Conservation (phyloP, 2,329 filamentous ascomycete species). For the Pestalotiopsis fici region DNA sequence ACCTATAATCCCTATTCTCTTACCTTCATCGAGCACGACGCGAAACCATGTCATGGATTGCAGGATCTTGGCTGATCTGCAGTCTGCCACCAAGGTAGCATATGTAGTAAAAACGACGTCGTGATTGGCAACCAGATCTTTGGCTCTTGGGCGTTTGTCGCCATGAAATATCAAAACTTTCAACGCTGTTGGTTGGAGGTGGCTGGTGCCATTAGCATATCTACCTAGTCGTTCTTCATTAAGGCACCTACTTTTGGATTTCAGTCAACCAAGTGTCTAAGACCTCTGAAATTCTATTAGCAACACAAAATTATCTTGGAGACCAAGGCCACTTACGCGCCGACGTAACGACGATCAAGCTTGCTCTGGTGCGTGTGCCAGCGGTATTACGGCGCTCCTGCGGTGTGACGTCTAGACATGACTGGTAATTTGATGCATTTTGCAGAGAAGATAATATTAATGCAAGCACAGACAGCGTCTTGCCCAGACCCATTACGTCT, state of each 20-base stretch:
- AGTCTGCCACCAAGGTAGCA: neutral
- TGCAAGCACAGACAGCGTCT: neutral
- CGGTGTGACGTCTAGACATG: neutral
- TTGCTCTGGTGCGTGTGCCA: neutral
- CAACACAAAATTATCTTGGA: neutral
- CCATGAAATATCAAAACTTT: neutral
- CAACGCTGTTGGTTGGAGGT: neutral
- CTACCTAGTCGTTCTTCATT: neutral
- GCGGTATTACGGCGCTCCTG: too few relatives aligned
- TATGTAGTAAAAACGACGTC: neutral
- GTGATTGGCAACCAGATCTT: neutral
- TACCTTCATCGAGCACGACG: neutral
- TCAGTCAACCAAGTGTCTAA: neutral
- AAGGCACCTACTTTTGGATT: neutral
- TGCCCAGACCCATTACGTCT: neutral
- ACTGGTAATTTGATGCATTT: neutral
- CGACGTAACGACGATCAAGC: neutral
- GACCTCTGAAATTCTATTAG: neutral
- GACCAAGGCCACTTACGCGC: neutral
- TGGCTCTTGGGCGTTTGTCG: neutral
- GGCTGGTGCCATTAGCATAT: neutral
- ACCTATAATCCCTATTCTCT: neutral
- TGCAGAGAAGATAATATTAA: neutral
- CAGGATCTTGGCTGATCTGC: neutral
- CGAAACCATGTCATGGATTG: neutral